Conservation (phyloP, 371 early-diverging fungal species). For the Rhizopus microsporus region DNA sequence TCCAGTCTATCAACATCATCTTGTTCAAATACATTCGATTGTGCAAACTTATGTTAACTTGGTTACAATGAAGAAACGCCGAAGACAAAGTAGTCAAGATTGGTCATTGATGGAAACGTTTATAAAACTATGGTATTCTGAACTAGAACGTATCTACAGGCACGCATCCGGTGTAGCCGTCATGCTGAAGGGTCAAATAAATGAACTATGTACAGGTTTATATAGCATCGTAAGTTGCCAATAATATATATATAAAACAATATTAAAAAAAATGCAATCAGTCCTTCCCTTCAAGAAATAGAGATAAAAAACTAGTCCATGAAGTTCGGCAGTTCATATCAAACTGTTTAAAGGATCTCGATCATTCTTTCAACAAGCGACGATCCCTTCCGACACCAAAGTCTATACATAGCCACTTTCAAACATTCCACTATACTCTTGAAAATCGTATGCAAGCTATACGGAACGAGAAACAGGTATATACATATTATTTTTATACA, state of each 20-base stretch:
- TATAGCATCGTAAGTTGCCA: too few relatives aligned
- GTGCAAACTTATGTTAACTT: constrained; percentile 7
- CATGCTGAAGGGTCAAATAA: constrained; percentile 8
- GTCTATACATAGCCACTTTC: neutral
- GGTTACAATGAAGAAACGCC: neutral
- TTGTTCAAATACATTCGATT: constrained; percentile 10
- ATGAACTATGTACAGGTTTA: neutral
- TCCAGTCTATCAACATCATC: constrained; percentile 5
- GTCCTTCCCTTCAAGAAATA: constrained; percentile 4
- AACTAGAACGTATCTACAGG: constrained; percentile 10
- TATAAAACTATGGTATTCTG: constrained; percentile 17
- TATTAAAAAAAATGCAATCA: too few relatives aligned
- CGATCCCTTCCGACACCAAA: neutral
- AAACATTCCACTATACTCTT: neutral
- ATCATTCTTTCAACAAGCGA: neutral
- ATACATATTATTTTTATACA: neutral
- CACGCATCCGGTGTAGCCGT: constrained; percentile 1
- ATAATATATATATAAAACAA: too few relatives aligned
- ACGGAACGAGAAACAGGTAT: neutral
- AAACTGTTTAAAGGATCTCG: constrained; percentile 8
- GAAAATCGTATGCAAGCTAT: neutral
- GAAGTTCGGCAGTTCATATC: constrained; percentile 11
- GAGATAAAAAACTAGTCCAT: constrained; percentile 3
- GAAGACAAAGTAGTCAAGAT: constrained; percentile 6
- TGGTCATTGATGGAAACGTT: constrained; percentile 15